Base-by-base conservation (phyloP, 441 rosid genomes). In the Cnidoscolus chayamansa region DNA sequence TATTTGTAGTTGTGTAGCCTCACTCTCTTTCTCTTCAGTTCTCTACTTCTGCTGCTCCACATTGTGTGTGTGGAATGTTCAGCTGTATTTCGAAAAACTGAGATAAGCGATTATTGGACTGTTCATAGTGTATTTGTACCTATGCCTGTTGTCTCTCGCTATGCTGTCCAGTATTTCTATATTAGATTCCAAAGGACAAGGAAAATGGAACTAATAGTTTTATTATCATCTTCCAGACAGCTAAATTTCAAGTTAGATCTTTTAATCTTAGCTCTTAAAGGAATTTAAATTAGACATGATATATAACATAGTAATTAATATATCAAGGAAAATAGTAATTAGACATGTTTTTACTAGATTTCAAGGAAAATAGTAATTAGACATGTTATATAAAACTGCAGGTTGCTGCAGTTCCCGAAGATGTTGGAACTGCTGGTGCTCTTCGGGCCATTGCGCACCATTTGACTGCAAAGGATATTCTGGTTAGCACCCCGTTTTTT, bases 391-490 rank as follows among this genome's bases (percentile, higher is more conserved):
- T 67, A 19, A 76, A 31, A 51, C 80, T 80, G 76, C 76, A 94
- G 99, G 97, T 92, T 72, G 97, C 94, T 81, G 84, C 93, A 10
- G 97, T 94, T 75, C 85, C 94, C 40, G 97, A 92, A 83, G 97
- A 92, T 81, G 86, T 92, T 3, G 97, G 96, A 77, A 88, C 99
- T 32, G 97, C 94, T 76, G 99, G 93, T 68, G 97, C 99, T n/a
- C 81, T 94, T 81, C 88, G 94, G 75, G 94, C 97, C 69, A 89
- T 94, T 79, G 87, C 94, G 47, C 96, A 73, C 73, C 94, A 89
- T 80, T 83, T 94, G 76, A 94, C 96, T 73, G 93, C 97, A 47
- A 89, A 86, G 74, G 99, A 94, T 78, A 86, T 94, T 80, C 79
- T 94, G 97, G 99, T 94, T 55, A 81, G 88, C 71, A 59, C 66